Evolutionary conservation across 2,329 filamentous ascomycete genomes (phyloP), one percentile per base, ranked within the genome.

Genomic region (Clonostachys chloroleuca): DNA sequence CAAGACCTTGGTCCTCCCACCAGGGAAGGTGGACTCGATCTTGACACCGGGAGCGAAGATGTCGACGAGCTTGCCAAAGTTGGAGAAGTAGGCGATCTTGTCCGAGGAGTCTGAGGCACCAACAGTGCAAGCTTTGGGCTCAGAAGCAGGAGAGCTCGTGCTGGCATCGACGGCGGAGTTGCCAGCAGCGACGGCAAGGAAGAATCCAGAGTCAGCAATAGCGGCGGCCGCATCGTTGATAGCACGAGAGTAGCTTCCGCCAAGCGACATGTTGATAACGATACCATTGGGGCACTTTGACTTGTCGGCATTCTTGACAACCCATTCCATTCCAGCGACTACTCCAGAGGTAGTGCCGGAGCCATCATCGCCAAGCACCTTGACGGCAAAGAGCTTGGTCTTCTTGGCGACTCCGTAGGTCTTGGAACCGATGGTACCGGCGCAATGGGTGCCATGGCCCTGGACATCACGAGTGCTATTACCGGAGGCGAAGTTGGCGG

Each of bases 191-290:
- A 77, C 75, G 46, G 77, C 67, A 43, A 74, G 70, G 40, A 77
- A 71, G 46, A 78, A 61, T 36, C 75, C 75, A 13, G 69, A 69
- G 10, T 64, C 59, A 47, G 66, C 65, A 44, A 78, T 61, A 42
- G 59, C 62, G 52, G 72, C 62, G 50, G 77, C 72, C 54, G 74
- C 75, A 20, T 64, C 59, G 64, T 80, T 79, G 57, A 77, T 58
- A 16, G 74, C 67, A 5, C 52, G 51, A 34, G 70, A 75, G 45
- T 50, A 58, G 49, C 61, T 58, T 18, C 74, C 74, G 52, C 75
- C 75, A 34, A 80, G 68, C 1, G 76, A 79, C 74, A 80, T 75
- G 65, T 75, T 79, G 55, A 75, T 71, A n/a, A 81, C 76, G 37
- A 69, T 63, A 39, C 72, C 70, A 44, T 62, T 66, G 53, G 64